Percentiles rank a stretch among this genome's conserved stretches.
Evolutionary conservation across 2,329 filamentous ascomycete species (phyloP).

Genomic region (Trichophyton simii): DNA sequence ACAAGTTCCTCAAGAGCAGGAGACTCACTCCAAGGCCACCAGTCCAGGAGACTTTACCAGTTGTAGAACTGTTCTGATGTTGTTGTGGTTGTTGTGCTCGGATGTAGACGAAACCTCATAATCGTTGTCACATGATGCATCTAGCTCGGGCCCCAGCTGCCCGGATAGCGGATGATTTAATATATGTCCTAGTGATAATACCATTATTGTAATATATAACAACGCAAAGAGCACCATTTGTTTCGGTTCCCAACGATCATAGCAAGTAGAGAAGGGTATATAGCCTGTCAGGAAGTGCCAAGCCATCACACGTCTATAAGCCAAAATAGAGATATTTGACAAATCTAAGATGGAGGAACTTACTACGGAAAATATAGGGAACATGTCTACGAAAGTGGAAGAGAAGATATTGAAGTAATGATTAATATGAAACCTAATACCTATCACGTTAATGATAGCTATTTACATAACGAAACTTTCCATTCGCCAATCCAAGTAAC

Average conservation of each 20-base stretch:
- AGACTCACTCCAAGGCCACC: constrained; percentile 2
- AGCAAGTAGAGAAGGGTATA: too few species aligned
- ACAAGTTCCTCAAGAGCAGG: constrained; percentile 26
- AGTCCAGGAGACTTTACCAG: neutral
- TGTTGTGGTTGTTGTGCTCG: neutral
- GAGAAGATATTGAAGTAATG: neutral
- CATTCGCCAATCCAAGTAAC: neutral
- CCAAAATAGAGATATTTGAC: neutral
- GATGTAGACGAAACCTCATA: neutral
- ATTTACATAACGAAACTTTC: neutral
- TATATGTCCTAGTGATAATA: too few species aligned
- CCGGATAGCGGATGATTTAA: too few species aligned
- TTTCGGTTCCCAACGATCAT: too few species aligned
- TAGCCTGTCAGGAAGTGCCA: too few species aligned
- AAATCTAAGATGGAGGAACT: neutral
- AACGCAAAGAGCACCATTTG: too few species aligned
- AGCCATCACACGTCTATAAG: neutral
- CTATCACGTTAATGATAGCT: constrained; percentile 2
- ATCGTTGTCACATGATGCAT: neutral
- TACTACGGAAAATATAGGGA: neutral
- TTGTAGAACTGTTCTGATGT: neutral
- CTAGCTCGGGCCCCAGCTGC: too few species aligned
- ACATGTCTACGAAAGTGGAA: neutral
- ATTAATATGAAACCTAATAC: neutral
- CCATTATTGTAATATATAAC: too few species aligned